phyloP scores from a whole-genome alignment of 1,139 yeast species.

The Casaregolazyma suthepensis region DNA sequence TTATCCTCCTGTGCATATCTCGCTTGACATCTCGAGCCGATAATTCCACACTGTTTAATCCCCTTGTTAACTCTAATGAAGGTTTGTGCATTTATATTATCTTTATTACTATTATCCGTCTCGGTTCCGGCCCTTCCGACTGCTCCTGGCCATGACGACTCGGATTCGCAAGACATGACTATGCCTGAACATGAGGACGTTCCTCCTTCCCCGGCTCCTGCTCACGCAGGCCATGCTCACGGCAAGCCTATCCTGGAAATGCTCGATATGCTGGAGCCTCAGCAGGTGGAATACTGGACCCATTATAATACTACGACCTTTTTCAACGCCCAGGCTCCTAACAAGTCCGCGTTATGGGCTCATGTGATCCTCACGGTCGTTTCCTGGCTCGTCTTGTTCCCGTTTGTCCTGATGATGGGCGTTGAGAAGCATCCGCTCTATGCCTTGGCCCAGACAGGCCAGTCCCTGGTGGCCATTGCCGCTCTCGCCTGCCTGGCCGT shows the following conservation, averaged over 20 bases:
- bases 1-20: not conserved
- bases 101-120: not conserved
- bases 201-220: slow-evolving; percentile 31
- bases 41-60: not conserved
- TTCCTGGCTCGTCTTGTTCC: slow-evolving; percentile 57
- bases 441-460: slow-evolving; percentile 49
- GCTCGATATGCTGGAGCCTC: slow-evolving; percentile 54
- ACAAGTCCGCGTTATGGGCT: slow-evolving; percentile 47
- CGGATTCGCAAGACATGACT: not conserved
- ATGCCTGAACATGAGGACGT: slow-evolving; percentile 7
- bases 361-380: slow-evolving; percentile 48
- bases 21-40: not conserved
- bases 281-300: slow-evolving; percentile 74
- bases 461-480: slow-evolving; percentile 41
- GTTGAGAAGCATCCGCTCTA: slow-evolving; percentile 48
- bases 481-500: slow-evolving; percentile 56
- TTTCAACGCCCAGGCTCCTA: slow-evolving; percentile 42
- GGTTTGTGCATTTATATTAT: not conserved
- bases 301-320: slow-evolving; percentile 74
- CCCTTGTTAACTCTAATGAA: not conserved
- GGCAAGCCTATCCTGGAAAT: slow-evolving; percentile 68
- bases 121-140: slow-evolving; percentile 8
- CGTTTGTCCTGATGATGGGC: slow-evolving; percentile 61
- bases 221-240: slow-evolving; percentile 39
- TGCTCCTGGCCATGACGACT: not conserved